Evolutionary conservation across 1,284 basidiomycete species (phyloP).

Genomic region (Heterobasidion occidentale): DNA sequence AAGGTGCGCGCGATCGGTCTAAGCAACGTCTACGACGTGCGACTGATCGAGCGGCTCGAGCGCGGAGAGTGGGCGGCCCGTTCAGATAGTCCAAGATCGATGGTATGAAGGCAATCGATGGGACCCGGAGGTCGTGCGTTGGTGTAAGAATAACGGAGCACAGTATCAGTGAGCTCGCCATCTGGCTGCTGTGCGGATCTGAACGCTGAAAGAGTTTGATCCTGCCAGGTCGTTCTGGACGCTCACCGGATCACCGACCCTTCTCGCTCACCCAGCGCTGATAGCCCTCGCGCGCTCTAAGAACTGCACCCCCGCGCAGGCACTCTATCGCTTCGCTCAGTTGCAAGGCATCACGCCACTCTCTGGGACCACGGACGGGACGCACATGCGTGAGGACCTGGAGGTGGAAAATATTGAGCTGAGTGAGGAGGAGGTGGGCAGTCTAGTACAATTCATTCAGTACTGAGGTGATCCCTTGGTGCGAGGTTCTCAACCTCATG

Average conservation of each 20-base stretch:
- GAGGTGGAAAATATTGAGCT: conserved; percentile 32
- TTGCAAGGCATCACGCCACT: conserved; percentile 50
- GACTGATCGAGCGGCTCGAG: conserved; percentile 44
- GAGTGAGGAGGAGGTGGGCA: conserved; percentile 30
- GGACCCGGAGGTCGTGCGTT: conserved; percentile 54
- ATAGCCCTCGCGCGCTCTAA: conserved; percentile 35
- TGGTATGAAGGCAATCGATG: conserved; percentile 78
- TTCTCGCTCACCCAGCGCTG: conserved; percentile 45
- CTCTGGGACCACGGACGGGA: conserved; percentile 52
- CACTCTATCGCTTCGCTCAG: conserved; percentile 62
- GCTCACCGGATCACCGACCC: conserved; percentile 62
- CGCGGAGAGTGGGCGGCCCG: conserved; percentile 36
- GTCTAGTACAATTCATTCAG: conserved; percentile 15
- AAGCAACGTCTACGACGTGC: conserved; percentile 69
- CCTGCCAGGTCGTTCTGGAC: conserved; percentile 78
- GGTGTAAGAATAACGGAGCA: conserved; percentile 48
- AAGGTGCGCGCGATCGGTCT: conserved; percentile 61
- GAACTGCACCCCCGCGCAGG: conserved; percentile 53
- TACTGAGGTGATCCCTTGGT: conserved; percentile 1
- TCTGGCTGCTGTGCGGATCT: neutral
- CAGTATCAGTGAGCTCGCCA: conserved; percentile 58
- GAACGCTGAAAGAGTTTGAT: neutral
- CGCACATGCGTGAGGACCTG: conserved; percentile 49
- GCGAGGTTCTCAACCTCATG: neutral
- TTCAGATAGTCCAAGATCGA: conserved; percentile 73